These are phyloP conservation scores for Geotrichum europaeum DNA, from an alignment of 1,139 yeast genomes.

Conservation along the genomic window DNA sequence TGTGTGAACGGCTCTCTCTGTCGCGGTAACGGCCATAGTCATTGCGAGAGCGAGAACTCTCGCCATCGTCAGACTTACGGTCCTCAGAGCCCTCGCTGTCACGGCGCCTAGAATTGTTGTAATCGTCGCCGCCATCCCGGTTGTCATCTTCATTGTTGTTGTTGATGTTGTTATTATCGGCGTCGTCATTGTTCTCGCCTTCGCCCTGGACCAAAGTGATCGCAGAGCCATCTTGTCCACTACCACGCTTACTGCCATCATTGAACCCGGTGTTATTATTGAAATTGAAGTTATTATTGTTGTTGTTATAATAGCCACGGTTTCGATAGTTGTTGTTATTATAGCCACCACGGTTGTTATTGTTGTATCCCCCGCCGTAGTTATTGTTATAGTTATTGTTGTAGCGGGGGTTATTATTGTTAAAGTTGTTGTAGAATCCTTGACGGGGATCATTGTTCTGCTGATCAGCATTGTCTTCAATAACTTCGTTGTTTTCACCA, in stretches of 20 bases:
- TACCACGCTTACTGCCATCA: not conserved
- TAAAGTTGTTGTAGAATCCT: conserved; percentile 15
- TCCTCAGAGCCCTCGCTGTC: conserved; percentile 20
- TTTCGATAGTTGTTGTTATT: conserved; percentile 17
- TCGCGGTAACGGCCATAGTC: conserved; percentile 7
- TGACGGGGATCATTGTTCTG: conserved; percentile 16
- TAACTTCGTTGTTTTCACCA: conserved; percentile 7
- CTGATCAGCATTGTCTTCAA: conserved; percentile 8
- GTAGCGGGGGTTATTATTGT: conserved; percentile 12
- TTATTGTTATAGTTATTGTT: conserved; percentile 17
- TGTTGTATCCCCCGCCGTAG: conserved; percentile 3
- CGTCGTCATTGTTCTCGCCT: conserved; percentile 15
- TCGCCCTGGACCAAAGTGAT: conserved; percentile 18
- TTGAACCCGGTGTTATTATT: conserved; percentile 1
- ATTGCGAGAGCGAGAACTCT: conserved; percentile 21
- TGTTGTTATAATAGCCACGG: conserved; percentile 1
- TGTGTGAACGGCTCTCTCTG: conserved; percentile 8
- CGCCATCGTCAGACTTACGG: conserved; percentile 18
- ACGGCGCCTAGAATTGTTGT: conserved; percentile 7
- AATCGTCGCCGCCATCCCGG: not conserved
- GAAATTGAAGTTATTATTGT: conserved; percentile 12
- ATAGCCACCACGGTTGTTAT: conserved; percentile 16
- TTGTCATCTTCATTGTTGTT: conserved; percentile 12
- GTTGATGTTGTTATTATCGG: conserved; percentile 15
- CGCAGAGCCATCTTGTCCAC: conserved; percentile 17